phyloP scores from a whole-genome alignment of 495 filamentous ascomycete species.

The Tirmania nivea region DNA sequence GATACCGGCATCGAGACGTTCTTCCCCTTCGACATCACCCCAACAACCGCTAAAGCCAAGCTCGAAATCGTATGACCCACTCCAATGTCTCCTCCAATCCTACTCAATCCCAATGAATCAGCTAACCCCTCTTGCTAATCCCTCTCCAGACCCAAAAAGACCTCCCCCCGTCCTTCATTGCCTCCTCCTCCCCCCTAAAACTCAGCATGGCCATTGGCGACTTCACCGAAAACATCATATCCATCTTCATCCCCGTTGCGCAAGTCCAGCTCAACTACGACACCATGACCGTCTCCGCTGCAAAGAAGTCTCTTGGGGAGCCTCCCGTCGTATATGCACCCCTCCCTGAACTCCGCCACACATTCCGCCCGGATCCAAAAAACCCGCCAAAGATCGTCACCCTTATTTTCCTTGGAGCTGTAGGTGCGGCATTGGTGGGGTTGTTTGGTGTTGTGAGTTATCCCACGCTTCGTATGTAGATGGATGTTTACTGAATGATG shows the following conservation, averaged over 20 bases:
- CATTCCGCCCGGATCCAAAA: constrained; percentile 57
- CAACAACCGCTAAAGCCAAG: constrained; percentile 44
- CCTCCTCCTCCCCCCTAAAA: constrained; percentile 39
- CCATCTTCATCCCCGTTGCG: background rate
- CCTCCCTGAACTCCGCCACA: constrained; percentile 67
- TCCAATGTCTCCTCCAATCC: background rate
- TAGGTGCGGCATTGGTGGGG: constrained; percentile 46
- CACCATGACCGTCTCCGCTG: constrained; percentile 31
- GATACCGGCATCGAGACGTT: constrained; percentile 66
- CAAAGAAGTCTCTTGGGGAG: constrained; percentile 32
- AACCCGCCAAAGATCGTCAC: constrained; percentile 71
- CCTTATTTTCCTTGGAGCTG: constrained; percentile 48
- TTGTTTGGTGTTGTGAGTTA: constrained; percentile 47
- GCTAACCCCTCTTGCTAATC: too few species aligned
- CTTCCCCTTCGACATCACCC: constrained; percentile 60
- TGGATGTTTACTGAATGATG: constrained; percentile 3
- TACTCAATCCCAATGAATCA: background rate
- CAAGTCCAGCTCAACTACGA: background rate
- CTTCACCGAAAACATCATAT: constrained; percentile 35
- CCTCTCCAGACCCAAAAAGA: constrained; percentile 61
- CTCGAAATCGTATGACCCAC: constrained; percentile 41
- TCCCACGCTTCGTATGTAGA: background rate
- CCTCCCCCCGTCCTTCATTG: constrained; percentile 62
- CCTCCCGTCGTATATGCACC: constrained; percentile 59
- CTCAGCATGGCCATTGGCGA: constrained; percentile 68